Conservation (phyloP, 2,329 filamentous ascomycete genomes). For the Daldinia sp. region DNA sequence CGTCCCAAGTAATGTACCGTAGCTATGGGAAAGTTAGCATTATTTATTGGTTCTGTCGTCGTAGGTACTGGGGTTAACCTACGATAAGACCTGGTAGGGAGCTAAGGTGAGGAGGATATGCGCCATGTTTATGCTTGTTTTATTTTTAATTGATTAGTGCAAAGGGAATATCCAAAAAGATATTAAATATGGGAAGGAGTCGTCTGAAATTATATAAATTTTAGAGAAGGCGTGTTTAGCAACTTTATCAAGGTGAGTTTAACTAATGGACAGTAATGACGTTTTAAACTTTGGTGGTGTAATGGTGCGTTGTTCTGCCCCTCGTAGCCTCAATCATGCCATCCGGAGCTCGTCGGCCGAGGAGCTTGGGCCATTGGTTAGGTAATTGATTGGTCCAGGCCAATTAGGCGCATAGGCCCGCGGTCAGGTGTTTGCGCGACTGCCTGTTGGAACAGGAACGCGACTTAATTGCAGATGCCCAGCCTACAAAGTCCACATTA, state of each 20-base stretch:
- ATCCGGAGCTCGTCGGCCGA: slow-evolving; percentile 24
- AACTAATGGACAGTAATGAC: slow-evolving; percentile 28
- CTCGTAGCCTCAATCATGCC: slow-evolving; percentile 30
- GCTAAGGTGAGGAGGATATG: slow-evolving; percentile 70
- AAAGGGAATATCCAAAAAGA: not conserved
- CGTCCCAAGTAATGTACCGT: slow-evolving; percentile 87
- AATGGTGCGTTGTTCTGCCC: slow-evolving; percentile 26
- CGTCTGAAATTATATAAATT: not conserved
- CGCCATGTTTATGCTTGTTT: slow-evolving; percentile 56
- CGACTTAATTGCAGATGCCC: slow-evolving; percentile 8
- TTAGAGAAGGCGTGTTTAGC: slow-evolving; percentile 10
- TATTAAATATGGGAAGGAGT: not conserved
- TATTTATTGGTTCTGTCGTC: not conserved
- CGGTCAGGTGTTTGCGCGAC: slow-evolving; percentile 48
- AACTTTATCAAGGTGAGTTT: slow-evolving; percentile 22
- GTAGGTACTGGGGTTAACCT: slow-evolving; percentile 49
- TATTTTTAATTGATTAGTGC: slow-evolving; percentile 9
- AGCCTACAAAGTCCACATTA: not conserved
- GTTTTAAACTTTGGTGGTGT: slow-evolving; percentile 31
- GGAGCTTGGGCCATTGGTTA: slow-evolving; percentile 42
- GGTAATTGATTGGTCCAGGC: slow-evolving; percentile 22
- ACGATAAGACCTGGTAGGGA: slow-evolving; percentile 83
- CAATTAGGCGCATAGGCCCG: slow-evolving; percentile 18
- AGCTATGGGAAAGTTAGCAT: slow-evolving; percentile 63
- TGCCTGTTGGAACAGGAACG: slow-evolving; percentile 38